Percentiles rank a stretch among this genome's conserved stretches.
phyloP scores from a whole-genome alignment of 345 rosid species.

The Aegle marmelos region DNA sequence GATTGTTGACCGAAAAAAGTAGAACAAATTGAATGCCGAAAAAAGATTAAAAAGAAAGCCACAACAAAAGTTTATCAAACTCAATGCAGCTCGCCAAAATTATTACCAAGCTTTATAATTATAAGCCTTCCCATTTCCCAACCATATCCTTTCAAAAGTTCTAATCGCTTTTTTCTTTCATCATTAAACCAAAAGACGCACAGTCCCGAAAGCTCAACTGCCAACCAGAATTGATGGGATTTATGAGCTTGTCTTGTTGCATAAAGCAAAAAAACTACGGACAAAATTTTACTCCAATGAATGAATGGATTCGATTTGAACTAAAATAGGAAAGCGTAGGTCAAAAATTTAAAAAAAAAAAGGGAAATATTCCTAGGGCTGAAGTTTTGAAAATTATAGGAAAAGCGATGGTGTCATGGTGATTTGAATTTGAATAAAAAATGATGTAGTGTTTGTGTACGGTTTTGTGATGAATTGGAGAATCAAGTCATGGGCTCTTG shows the following conservation, averaged over 20 bases:
- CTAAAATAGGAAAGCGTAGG: background rate
- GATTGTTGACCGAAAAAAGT: slow-evolving; percentile 5
- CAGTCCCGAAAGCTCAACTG: background rate
- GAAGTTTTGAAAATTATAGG: background rate
- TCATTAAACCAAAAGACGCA: background rate
- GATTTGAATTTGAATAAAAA: background rate
- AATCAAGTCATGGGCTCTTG: background rate
- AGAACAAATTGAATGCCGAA: background rate
- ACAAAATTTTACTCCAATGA: background rate
- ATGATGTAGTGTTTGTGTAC: too few species aligned
- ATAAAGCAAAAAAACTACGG: background rate
- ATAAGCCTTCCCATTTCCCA: slow-evolving; percentile 4
- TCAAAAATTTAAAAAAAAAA: background rate
- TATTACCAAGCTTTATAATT: background rate
- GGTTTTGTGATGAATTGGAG: background rate
- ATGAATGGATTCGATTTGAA: background rate
- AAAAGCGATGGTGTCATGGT: background rate
- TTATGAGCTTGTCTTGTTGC: background rate
- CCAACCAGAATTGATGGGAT: background rate
- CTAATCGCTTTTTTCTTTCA: background rate
- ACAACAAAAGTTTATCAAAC: background rate
- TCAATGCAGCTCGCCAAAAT: background rate
- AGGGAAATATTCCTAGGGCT: background rate
- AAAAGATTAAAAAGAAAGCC: background rate
- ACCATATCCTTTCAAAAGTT: background rate